Percentiles rank a stretch among this genome's conserved stretches.
Evolutionary conservation across 495 filamentous ascomycete species (phyloP).

Genomic region (Beverwykella pulmonaria): DNA sequence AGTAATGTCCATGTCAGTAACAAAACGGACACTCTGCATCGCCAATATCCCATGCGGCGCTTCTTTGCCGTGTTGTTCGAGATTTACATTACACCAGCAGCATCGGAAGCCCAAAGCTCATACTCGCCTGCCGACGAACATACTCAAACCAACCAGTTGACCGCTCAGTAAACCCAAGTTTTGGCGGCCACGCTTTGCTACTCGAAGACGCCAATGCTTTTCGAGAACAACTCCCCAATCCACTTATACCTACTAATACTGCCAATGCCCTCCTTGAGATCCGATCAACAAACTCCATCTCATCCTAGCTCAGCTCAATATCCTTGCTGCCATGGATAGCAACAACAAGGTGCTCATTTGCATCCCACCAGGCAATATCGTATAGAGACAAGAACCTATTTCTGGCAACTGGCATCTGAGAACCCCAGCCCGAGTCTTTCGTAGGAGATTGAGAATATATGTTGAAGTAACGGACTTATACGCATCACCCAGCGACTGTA

Average conservation of each 20-base stretch:
- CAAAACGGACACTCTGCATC: no score
- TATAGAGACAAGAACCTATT: background rate
- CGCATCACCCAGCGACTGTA: background rate
- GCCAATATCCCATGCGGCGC: no score
- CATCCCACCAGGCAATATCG: slow-evolving; percentile 8
- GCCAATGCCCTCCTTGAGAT: slow-evolving; percentile 13
- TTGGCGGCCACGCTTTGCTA: no score
- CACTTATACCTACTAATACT: slow-evolving; percentile 16
- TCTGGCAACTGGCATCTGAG: background rate
- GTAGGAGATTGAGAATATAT: slow-evolving; percentile 1
- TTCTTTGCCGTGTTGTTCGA: no score
- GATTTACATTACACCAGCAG: no score
- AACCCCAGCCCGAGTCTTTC: background rate
- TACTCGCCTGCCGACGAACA: no score
- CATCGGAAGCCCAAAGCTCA: no score
- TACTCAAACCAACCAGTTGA: no score
- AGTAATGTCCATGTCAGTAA: no score
- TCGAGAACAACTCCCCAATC: background rate
- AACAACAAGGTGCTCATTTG: slow-evolving; percentile 9
- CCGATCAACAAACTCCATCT: slow-evolving; percentile 3
- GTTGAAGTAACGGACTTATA: background rate
- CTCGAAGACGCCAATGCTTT: no score
- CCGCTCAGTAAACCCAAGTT: no score
- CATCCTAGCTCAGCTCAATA: background rate
- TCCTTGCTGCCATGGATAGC: slow-evolving; percentile 11